Base-by-base conservation (phyloP, 176 grass and related monocot species). In the Aegilops tauschii region DNA sequence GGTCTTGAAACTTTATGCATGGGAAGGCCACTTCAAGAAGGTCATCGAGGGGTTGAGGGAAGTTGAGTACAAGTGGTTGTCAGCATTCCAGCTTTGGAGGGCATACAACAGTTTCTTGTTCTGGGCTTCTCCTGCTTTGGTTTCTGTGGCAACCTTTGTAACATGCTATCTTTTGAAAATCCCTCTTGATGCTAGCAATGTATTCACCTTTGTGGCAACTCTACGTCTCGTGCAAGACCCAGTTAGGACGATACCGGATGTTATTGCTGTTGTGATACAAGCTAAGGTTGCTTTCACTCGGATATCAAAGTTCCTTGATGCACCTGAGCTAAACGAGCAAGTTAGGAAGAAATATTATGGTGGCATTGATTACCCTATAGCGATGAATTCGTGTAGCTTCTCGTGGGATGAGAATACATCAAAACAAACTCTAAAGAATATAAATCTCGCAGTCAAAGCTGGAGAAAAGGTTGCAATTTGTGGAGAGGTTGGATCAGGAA, bases 171-270 rank as follows among this genome's bases (percentile, higher is more conserved):
- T 93, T 70, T 69, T 98, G 71, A 69, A 75, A 42, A 58, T 95
- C 63, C 91, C 91, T 84, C 91, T 98, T 44, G 77, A 95, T 82
- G 73, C 95, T 61, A 93, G 91, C 77, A 98, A 93, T 9, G 93
- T 98, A 5, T 98, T 98, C 61, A 95, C 95, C 21, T 95, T 95
- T 47, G 91, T 98, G 4, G 93, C 95, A 12, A 98, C 95, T 71
- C 62, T 98, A 25, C 89, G 72, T 54, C 85, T 98, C 5, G 92
- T 98, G 54, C 91, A 98, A 87, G 89, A 90, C 23, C 95, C 95
- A 36, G 69, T 87, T 84, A 79, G 93, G 34, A 35, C 34, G 0
- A 35, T 95, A 82, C 95, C 95, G 3, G 93, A 95, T 64, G 89
- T 98, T 3, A 95, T 98, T 56, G 95, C 91, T 37, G 87, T 85